Evolutionary conservation across 352 stramenopile genomes (phyloP), one percentile per base, ranked within the genome.

Genomic region (Detonula confervacea): DNA sequence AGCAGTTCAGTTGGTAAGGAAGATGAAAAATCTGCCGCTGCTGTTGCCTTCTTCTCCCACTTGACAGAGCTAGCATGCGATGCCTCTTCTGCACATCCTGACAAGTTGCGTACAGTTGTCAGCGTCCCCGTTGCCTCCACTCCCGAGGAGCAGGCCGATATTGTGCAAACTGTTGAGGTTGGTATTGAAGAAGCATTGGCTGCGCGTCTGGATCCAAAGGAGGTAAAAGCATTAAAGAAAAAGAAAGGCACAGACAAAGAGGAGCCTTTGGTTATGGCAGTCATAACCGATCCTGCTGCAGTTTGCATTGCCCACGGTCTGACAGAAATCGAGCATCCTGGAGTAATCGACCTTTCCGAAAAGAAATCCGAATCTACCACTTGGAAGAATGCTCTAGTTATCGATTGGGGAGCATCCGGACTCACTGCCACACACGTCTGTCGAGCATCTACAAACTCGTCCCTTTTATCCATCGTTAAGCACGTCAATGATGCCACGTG

Each of bases 271-370:
- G 73, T 88, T 20, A 60, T 88, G 35, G 77, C 72, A 25, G 68
- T 90, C 20, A 84, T 92, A 65, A 86, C 87, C 9, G 81, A 92
- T 64, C 73, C 83, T 60, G 81, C 81, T 27, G 87, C 87, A 57
- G 64, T 88, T 35, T 90, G 81, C 73, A 68, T 90, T 68, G 87
- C 87, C 18, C 87, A 90, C 66, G 73, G 76, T 2, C 69, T 86
- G 5, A 86, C 69, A 29, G 85, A 87, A 72, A 64, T 46, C 24
- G 62, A 77, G 27, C 27, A 73, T 22, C 27, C 52, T 56, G 62
- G 60, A 64, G 39, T 44, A 52, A 76, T 78, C 30, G 61, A 86
- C 46, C 51, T 80, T 39, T 39, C 54, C 67, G 42, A 29, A 77
- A 27, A 57, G 30, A 73, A 67, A 51, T 37, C 27, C 33, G 66